Percentiles rank a stretch among this genome's conserved stretches.
phyloP scores from a whole-genome alignment of 2,329 filamentous ascomycete genomes.

The Fusarium abutilonis region DNA sequence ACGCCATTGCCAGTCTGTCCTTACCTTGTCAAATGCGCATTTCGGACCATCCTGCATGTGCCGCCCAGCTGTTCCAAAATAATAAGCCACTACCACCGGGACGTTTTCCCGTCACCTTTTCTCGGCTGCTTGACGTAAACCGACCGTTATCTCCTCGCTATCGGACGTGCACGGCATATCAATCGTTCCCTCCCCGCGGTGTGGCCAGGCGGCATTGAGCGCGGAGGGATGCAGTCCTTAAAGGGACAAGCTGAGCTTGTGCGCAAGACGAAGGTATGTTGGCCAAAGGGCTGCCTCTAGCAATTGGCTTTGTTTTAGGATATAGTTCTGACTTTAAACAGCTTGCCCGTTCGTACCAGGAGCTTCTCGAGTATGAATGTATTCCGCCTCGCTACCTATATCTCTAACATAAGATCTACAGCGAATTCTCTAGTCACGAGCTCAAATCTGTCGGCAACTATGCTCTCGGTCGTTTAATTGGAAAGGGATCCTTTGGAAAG shows the following conservation, averaged over 20 bases:
- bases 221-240: constrained; percentile 61
- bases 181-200: constrained; percentile 34
- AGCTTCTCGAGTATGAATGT: constrained; percentile 84
- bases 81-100: constrained; percentile 36
- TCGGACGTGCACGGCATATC: constrained; percentile 11
- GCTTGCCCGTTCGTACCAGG: constrained; percentile 97
- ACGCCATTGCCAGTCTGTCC: constrained; percentile 7
- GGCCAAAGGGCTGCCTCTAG: neutral
- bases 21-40: constrained; percentile 25
- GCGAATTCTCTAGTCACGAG: constrained; percentile 93
- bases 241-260: constrained; percentile 68
- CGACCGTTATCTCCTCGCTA: constrained; percentile 2
- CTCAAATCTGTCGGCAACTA: constrained; percentile 96
- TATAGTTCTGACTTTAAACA: constrained; percentile 50
- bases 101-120: constrained; percentile 27
- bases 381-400: neutral
- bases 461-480: constrained; percentile 87
- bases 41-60: constrained; percentile 37
- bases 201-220: constrained; percentile 40
- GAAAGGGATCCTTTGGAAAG: constrained; percentile 98
- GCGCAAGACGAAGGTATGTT: constrained; percentile 68
- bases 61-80: constrained; percentile 26
- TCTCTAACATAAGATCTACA: constrained; percentile 52
- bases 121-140: constrained; percentile 20
- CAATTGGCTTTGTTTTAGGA: neutral